Evolutionary conservation across 169 alveolate genomes (phyloP).

Genomic region (Eimeria sp.): DNA sequence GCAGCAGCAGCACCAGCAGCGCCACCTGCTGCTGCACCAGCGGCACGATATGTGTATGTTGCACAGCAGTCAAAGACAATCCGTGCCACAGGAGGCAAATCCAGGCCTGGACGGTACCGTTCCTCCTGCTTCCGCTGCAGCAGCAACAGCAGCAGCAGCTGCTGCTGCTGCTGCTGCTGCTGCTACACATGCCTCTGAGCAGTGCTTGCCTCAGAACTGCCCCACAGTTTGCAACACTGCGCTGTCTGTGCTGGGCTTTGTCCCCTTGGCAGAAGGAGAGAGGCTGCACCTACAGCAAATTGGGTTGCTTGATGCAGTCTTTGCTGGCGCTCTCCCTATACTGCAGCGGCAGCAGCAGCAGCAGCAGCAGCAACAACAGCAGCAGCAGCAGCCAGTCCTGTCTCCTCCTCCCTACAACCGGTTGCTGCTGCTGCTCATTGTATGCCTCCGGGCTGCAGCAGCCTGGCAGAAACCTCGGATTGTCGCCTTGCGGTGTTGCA

Average conservation of each 20-base stretch:
- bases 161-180: constrained; percentile 13
- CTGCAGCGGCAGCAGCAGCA: constrained; percentile 5
- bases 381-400: constrained; percentile 6
- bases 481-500: constrained; percentile 18
- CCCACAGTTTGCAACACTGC: constrained; percentile 20
- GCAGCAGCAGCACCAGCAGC: constrained; percentile 22
- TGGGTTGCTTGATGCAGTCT: constrained; percentile 27
- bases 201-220: constrained; percentile 12
- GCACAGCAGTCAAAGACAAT: neutral
- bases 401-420: constrained; percentile 36
- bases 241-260: constrained; percentile 22
- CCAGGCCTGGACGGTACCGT: neutral
- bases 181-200: neutral
- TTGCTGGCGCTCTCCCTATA: constrained; percentile 40
- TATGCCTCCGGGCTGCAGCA: constrained; percentile 55
- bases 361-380: constrained; percentile 25
- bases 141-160: constrained; percentile 3
- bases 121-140: constrained; percentile 4
- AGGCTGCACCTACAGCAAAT: neutral
- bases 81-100: neutral
- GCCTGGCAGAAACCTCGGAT: constrained; percentile 35
- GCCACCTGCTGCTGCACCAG: neutral
- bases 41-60: neutral
- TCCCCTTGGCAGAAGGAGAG: constrained; percentile 36
- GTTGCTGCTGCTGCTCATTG: constrained; percentile 53